Evolutionary conservation across 1,284 basidiomycete genomes (phyloP), one percentile per base, ranked within the genome.

Genomic region (Ustilago cynodontis): DNA sequence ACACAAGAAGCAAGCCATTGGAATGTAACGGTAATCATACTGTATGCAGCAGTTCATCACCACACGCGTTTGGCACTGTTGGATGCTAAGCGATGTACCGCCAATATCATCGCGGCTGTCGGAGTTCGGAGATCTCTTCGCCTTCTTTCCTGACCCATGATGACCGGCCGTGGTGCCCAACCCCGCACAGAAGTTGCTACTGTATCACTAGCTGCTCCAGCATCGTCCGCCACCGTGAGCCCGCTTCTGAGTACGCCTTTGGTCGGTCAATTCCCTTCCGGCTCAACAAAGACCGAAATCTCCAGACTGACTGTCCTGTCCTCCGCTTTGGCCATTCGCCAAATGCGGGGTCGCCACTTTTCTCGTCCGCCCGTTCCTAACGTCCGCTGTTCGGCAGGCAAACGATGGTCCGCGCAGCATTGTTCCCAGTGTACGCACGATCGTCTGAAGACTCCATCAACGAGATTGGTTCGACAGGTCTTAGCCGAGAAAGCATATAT

Each of bases 261-360:
- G 29, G 6, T 18, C 57, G 57, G 57, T 26, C 50, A 54, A 41
- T 49, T 57, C 24, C 35, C 29, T 59, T 45, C 52, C 52, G 52
- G 35, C 28, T 20, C n/a, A 26, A 43, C 52, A 24, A 47, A 54
- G 29, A 53, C 45, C 58, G 58, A 60, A 28, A 45, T 37, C 29
- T 43, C 29, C 52, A 14, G 41, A 37, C 6, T 22, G 2, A 37
- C 31, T 6, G n/a, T n/a, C n/a, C n/a, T n/a, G n/a, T 24, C 28
- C 11, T 29, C 35, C 37, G 14, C 9, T 43, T 22, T 29, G 37
- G 20, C 24, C n/a, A 5, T 26, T 18, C 52, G n/a, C 58, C 20
- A 51, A 54, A 68, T 68, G 65, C 59, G 59, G 65, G 65, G 59
- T 62, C 65, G 59, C n/a, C 47, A 43, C 37, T 51, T 29, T n/a